Conservation (phyloP, 805 yeast genomes). For the Candida incommunis region DNA sequence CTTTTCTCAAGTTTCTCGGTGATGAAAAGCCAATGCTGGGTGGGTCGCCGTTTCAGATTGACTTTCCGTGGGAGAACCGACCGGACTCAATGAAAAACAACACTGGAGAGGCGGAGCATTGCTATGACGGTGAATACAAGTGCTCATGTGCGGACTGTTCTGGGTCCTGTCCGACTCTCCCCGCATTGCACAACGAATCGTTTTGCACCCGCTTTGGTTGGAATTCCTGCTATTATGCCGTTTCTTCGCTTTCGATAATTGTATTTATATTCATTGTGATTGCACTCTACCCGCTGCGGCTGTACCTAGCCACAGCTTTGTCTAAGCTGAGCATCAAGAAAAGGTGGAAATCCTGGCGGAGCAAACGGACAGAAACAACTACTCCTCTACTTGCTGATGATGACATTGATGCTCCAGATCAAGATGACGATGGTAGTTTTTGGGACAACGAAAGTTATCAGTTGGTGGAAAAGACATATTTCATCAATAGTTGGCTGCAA, state of each 20-base stretch:
- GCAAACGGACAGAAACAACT: background rate
- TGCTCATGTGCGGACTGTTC: conserved; percentile 88
- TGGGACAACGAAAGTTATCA: conserved; percentile 12
- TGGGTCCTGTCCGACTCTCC: conserved; percentile 55
- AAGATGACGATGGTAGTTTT: conserved; percentile 12
- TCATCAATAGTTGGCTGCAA: conserved; percentile 35
- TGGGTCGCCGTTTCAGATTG: conserved; percentile 91
- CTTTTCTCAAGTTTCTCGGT: conserved; percentile 77
- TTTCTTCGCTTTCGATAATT: background rate
- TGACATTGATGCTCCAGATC: conserved; percentile 17
- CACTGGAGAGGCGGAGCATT: conserved; percentile 22
- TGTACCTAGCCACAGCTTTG: background rate
- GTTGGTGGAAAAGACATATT: conserved; percentile 23
- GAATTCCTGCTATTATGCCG: background rate
- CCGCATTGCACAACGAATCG: background rate
- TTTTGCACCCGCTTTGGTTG: background rate
- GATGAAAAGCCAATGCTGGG: conserved; percentile 90
- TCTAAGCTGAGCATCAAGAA: background rate
- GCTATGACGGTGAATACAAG: conserved; percentile 41
- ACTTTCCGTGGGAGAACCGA: conserved; percentile 39
- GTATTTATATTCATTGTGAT: background rate
- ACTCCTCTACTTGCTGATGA: conserved; percentile 7
- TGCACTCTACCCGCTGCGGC: background rate
- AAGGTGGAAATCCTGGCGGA: background rate
- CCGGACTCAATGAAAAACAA: conserved; percentile 21